Evolutionary conservation across 371 early-diverging fungal genomes (phyloP).

Genomic region (Mortierella sp.): DNA sequence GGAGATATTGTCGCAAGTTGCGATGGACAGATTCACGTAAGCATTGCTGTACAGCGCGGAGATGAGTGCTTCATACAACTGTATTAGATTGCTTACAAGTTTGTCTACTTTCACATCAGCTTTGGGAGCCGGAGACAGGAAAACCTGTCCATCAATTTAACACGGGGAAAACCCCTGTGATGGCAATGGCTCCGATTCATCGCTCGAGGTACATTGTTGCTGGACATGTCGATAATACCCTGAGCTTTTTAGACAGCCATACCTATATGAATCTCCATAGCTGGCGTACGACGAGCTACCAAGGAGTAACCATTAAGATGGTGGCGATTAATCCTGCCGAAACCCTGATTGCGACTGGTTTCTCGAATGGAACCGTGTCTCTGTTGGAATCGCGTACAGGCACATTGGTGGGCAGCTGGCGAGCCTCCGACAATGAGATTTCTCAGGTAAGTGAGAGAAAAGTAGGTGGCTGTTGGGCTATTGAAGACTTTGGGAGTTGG

Average conservation of each 20-base stretch:
- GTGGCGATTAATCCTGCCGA: slow-evolving; percentile 64
- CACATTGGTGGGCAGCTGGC: slow-evolving; percentile 71
- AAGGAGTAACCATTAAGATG: slow-evolving; percentile 27
- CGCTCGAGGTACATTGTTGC: slow-evolving; percentile 70
- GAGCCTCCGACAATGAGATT: slow-evolving; percentile 75
- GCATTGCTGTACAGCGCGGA: neutral
- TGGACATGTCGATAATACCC: slow-evolving; percentile 54
- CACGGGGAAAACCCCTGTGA: slow-evolving; percentile 62
- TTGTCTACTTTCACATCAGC: slow-evolving; percentile 41
- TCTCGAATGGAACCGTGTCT: slow-evolving; percentile 70
- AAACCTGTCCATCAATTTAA: slow-evolving; percentile 66
- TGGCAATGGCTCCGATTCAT: slow-evolving; percentile 68
- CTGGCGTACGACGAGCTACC: slow-evolving; percentile 46
- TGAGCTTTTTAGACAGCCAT: slow-evolving; percentile 53
- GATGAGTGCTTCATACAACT: too few relatives aligned
- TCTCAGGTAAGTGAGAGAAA: slow-evolving; percentile 58
- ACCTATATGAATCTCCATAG: slow-evolving; percentile 44
- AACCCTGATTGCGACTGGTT: slow-evolving; percentile 71
- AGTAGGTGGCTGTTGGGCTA: neutral
- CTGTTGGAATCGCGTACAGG: slow-evolving; percentile 74
- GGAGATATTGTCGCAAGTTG: slow-evolving; percentile 74
- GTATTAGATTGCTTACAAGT: neutral
- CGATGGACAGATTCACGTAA: slow-evolving; percentile 77
- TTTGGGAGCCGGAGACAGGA: slow-evolving; percentile 76
- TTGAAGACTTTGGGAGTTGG: neutral